phyloP scores from a whole-genome alignment of 805 yeast genomes.

The Kluyveromyces dobzhanskii region DNA sequence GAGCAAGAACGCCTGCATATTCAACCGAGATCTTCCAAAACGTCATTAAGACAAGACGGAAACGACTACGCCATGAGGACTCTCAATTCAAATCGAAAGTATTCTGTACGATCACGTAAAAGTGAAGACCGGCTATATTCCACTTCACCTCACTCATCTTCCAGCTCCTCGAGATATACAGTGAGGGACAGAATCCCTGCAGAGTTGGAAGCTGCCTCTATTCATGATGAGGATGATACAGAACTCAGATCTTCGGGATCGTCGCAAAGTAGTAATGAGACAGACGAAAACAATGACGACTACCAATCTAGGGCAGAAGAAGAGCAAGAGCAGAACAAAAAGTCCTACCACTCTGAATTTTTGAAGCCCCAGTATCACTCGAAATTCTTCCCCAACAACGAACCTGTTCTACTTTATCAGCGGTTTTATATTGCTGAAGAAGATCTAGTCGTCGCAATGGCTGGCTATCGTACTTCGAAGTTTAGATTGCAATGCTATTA shows the following conservation, averaged over 20 bases:
- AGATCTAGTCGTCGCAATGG: constrained; percentile 88
- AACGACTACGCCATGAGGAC: constrained; percentile 9
- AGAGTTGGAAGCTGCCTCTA: constrained; percentile 26
- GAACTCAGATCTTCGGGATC: constrained; percentile 20
- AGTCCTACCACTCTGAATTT: constrained; percentile 24
- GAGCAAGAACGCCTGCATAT: constrained; percentile 37
- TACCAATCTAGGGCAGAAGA: constrained; percentile 11
- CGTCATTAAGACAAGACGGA: constrained; percentile 17
- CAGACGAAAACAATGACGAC: constrained; percentile 6
- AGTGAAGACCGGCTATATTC: constrained; percentile 7
- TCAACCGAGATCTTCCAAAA: constrained; percentile 17
- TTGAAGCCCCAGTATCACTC: constrained; percentile 34
- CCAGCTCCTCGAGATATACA: constrained; percentile 30
- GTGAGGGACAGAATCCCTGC: constrained; percentile 33
- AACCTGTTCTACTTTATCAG: constrained; percentile 48
- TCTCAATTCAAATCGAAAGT: constrained; percentile 12
- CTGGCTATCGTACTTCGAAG: constrained; percentile 63
- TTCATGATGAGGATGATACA: constrained; percentile 27
- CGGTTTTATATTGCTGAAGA: constrained; percentile 92
- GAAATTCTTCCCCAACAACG: constrained; percentile 33
- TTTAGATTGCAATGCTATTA: constrained; percentile 42
- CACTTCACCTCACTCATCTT: constrained; percentile 26
- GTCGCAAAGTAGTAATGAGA: constrained; percentile 14
- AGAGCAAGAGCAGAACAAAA: constrained; percentile 22
- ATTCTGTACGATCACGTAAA: constrained; percentile 3